Percentiles rank a stretch among this genome's conserved stretches.
Evolutionary conservation across 2,329 filamentous ascomycete genomes (phyloP).

Genomic region (Pseudogymnoascus sp.): DNA sequence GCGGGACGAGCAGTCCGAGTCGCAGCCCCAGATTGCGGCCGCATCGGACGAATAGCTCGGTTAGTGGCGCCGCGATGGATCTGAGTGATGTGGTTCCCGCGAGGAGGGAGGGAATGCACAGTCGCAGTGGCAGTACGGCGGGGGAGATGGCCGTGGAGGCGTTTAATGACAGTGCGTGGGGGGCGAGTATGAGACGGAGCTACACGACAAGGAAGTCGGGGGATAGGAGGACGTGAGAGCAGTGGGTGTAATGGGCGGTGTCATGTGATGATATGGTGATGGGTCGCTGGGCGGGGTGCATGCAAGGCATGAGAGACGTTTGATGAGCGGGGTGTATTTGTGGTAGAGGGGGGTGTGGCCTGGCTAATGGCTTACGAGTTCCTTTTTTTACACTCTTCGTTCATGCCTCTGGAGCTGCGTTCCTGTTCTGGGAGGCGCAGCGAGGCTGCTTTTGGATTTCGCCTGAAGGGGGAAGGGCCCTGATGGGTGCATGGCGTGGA

Average conservation of each 20-base stretch:
- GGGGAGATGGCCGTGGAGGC: constrained; percentile 74
- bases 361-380: background rate
- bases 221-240: background rate
- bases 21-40: background rate
- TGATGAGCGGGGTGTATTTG: background rate
- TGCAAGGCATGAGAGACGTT: background rate
- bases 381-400: background rate
- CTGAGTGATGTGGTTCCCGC: constrained; percentile 16
- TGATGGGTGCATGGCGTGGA: constrained; percentile 4
- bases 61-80: background rate
- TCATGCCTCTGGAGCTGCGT: background rate
- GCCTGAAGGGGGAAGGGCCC: background rate
- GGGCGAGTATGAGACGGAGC: constrained; percentile 82
- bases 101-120: constrained; percentile 31
- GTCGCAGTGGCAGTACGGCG: constrained; percentile 59
- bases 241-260: background rate
- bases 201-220: constrained; percentile 57
- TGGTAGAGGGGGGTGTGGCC: background rate
- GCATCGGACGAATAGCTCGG: constrained; percentile 7
- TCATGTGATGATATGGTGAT: background rate
- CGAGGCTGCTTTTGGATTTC: constrained; percentile 2
- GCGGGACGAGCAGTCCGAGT: background rate
- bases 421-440: background rate
- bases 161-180: constrained; percentile 85
- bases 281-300: background rate